These are phyloP conservation scores for Sphaerobolus stellatus DNA, from an alignment of 1,284 basidiomycete genomes.

Conservation along the genomic window DNA sequence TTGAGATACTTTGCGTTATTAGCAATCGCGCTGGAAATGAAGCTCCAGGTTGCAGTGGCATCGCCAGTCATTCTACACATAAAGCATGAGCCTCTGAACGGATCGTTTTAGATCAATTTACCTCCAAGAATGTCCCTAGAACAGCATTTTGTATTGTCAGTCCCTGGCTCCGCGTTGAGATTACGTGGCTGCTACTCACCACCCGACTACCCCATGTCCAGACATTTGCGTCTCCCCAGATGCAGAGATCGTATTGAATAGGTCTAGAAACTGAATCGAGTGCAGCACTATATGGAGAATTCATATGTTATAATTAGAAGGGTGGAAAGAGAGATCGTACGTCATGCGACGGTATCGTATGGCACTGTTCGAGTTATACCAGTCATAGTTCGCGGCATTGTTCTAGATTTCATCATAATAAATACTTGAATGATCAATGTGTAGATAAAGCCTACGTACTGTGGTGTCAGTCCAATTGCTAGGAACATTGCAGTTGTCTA, in stretches of 20 bases:
- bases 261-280: conserved; percentile 40
- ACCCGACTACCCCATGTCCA: conserved; percentile 57
- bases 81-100: no score
- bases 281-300: conserved; percentile 36
- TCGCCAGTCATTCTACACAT: conserved; percentile 46
- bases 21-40: conserved; percentile 44
- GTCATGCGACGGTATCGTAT: conserved; percentile 56
- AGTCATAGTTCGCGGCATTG: not conserved
- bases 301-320: no score
- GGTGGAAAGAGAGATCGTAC: conserved; percentile 36
- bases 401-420: not conserved
- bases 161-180: no score
- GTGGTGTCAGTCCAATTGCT: conserved; percentile 48
- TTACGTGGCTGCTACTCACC: no score
- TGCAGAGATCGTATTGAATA: conserved; percentile 50
- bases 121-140: conserved; percentile 53
- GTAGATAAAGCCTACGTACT: conserved; percentile 28
- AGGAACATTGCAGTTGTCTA: conserved; percentile 58
- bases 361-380: conserved; percentile 54
- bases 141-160: no score
- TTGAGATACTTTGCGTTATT: conserved; percentile 44
- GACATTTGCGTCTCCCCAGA: conserved; percentile 51
- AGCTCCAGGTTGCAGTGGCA: conserved; percentile 49
- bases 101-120: no score
- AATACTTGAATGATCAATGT: no score